phyloP scores from a whole-genome alignment of 2,329 filamentous ascomycete species.

The Aspergillus ruber region DNA sequence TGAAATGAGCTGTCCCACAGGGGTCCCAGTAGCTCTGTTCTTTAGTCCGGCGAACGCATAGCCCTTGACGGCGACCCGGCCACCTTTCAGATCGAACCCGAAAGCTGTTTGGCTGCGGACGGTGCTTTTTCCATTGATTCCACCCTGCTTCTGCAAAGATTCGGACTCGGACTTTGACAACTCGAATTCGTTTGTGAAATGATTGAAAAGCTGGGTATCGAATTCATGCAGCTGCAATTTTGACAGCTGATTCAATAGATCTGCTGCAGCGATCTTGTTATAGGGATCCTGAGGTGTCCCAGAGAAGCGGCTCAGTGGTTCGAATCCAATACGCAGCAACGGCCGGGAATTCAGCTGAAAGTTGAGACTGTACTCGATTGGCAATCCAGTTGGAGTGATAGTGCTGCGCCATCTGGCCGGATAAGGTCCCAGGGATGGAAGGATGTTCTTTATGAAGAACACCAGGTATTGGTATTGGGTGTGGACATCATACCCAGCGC shows the following conservation, averaged over 20 bases:
- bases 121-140: background rate
- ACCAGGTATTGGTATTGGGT: constrained; percentile 5
- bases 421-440: constrained; percentile 12
- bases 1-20: background rate
- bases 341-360: constrained; percentile 10
- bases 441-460: constrained; percentile 3
- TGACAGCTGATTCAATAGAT: background rate
- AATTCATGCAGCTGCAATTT: background rate
- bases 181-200: background rate
- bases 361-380: constrained; percentile 16
- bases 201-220: background rate
- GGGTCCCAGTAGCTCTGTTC: background rate
- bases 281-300: constrained; percentile 4
- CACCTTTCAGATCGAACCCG: constrained; percentile 11
- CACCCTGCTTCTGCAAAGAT: background rate
- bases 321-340: constrained; percentile 9
- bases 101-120: constrained; percentile 10
- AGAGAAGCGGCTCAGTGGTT: constrained; percentile 4
- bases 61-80: constrained; percentile 9
- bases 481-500: constrained; percentile 5
- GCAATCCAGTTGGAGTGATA: constrained; percentile 12
- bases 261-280: constrained; percentile 1
- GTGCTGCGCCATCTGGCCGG: constrained; percentile 6
- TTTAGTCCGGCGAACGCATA: constrained; percentile 13
- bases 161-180: background rate